Evolutionary conservation across 495 filamentous ascomycete species (phyloP).

Genomic region (Hypomontagnella monticulosa): DNA sequence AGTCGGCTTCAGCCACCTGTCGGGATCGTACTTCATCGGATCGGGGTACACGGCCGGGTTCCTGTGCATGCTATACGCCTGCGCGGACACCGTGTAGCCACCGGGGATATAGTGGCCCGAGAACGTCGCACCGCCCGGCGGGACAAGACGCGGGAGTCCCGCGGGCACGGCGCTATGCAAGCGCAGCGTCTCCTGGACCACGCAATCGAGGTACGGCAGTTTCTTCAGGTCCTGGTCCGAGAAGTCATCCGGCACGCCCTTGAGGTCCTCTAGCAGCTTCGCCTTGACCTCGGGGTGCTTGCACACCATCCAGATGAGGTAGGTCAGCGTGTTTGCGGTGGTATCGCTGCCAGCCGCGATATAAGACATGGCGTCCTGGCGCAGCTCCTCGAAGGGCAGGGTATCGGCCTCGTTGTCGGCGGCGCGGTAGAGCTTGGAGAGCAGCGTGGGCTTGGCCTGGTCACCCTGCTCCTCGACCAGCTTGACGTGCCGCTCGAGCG

Average conservation of each 20-base stretch:
- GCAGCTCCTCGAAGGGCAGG: slow-evolving; percentile 39
- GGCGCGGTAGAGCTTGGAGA: slow-evolving; percentile 53
- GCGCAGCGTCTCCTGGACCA: slow-evolving; percentile 67
- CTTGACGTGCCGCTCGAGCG: slow-evolving; percentile 53
- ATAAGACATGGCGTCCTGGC: slow-evolving; percentile 40
- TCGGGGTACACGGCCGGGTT: slow-evolving; percentile 47
- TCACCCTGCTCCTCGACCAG: slow-evolving; percentile 54
- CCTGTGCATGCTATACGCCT: slow-evolving; percentile 55
- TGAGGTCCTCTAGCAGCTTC: slow-evolving; percentile 53
- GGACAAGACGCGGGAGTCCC: slow-evolving; percentile 45
- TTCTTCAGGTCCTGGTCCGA: slow-evolving; percentile 47
- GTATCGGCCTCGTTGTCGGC: slow-evolving; percentile 39
- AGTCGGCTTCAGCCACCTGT: slow-evolving; percentile 50
- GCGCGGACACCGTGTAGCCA: slow-evolving; percentile 47
- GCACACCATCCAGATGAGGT: slow-evolving; percentile 51
- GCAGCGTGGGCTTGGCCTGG: slow-evolving; percentile 52
- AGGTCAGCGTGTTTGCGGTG: slow-evolving; percentile 58
- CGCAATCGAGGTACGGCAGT: slow-evolving; percentile 60
- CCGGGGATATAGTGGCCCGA: slow-evolving; percentile 32
- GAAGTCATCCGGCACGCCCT: slow-evolving; percentile 49
- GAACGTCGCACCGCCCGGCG: slow-evolving; percentile 36
- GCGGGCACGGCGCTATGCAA: slow-evolving; percentile 61
- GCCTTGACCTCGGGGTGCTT: slow-evolving; percentile 44
- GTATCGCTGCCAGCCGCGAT: slow-evolving; percentile 63
- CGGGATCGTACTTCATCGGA: slow-evolving; percentile 45